Percentiles rank a stretch among this genome's conserved stretches.
Conservation (phyloP, 306 rosid species). For the Vigna reflexopilosa region DNA sequence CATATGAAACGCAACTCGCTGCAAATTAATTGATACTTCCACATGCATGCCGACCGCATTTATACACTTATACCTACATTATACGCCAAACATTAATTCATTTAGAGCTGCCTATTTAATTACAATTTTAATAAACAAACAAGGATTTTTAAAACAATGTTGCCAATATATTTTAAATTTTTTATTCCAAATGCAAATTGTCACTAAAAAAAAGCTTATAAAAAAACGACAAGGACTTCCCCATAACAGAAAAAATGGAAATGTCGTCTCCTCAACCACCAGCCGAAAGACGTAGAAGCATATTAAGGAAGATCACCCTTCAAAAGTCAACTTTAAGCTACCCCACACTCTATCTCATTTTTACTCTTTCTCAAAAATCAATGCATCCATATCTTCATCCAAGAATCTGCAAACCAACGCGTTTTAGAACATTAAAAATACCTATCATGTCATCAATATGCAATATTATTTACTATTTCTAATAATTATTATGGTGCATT, state of each 20-base stretch:
- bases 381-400: too few species aligned
- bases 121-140: too few species aligned
- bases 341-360: conserved; percentile 7
- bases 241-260: not conserved
- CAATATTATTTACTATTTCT: too few species aligned
- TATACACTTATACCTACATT: not conserved
- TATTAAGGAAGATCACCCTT: not conserved
- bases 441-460: too few species aligned
- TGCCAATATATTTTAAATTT: too few species aligned
- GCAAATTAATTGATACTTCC: conserved; percentile 2
- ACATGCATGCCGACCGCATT: not conserved
- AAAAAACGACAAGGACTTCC: not conserved
- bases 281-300: conserved; percentile 19
- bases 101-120: not conserved
- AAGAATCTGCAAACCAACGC: too few species aligned
- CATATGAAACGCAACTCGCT: conserved; percentile 1
- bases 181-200: not conserved
- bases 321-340: conserved; percentile 26
- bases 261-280: conserved; percentile 35
- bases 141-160: too few species aligned
- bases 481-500: too few species aligned
- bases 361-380: too few species aligned
- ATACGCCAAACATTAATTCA: not conserved
- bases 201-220: not conserved
- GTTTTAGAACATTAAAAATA: not conserved